Base-by-base conservation (phyloP, 2,329 filamentous ascomycete genomes). In the Pseudogymnoascus pannorum region DNA sequence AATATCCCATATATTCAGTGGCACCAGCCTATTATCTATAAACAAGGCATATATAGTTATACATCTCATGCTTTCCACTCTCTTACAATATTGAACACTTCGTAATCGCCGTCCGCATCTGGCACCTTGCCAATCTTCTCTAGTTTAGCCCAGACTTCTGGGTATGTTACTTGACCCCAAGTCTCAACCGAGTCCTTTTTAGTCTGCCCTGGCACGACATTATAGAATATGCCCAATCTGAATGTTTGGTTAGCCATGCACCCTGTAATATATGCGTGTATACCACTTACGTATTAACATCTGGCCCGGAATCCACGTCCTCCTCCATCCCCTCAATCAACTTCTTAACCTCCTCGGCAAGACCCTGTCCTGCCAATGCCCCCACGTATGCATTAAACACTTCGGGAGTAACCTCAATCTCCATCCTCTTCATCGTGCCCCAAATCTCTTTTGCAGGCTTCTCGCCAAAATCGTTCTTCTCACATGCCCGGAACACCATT, bases 331-430 rank as follows among this genome's bases (percentile, higher is more conserved):
- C 80, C 66, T 85, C 79, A 44, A 96, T 78, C 33, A 90, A 77
- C 62, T 79, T 76, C 67, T 86, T 83, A 2, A 86, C 86, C 67
- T 88, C 85, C 18, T 89, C 83, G 54, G 90, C 79, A 58, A 87
- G 80, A 22, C 85, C 87, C 66, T 91, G 88, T 2, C 86, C 86
- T 0, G 88, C 89, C 61, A 96, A 73, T 0, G 89, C 89, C 7
- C 86, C 88, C 57, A 89, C 78, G 72, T 96, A 97, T 1, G 87
- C 85, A 18, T 84, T 84, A 74, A 90, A 93, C 11, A 97, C 83
- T 2, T 80, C 74, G 20, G 82, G 81, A 36, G 91, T 88, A 22
- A 96, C 80, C 40, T 91, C 87, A 59, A 97, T 81, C 29, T 94
- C 91, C 80, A 95, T 87, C 61, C 79, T 79, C 67, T 81, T 80